Percentiles rank a stretch among this genome's conserved stretches.
Evolutionary conservation across 2,329 filamentous ascomycete species (phyloP).

Genomic region (Pyricularia grisea): DNA sequence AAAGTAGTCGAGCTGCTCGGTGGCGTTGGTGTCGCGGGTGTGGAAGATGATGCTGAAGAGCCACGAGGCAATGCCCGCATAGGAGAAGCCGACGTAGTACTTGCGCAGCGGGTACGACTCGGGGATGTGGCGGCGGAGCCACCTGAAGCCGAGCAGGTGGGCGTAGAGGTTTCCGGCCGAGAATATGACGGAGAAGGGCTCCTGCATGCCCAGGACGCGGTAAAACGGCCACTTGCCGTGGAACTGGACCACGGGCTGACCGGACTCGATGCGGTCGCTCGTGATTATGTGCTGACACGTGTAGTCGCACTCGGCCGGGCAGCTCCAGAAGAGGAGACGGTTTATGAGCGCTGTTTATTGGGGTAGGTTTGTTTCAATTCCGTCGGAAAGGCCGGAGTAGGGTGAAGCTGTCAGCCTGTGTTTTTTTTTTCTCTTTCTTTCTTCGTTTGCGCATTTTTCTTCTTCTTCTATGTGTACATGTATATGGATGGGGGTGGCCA

Average conservation of each 20-base stretch:
- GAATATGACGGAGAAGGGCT: conserved; percentile 89
- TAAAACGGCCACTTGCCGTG: conserved; percentile 98
- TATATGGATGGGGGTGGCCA: conserved; percentile 34
- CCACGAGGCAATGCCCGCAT: conserved; percentile 78
- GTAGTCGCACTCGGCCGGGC: conserved; percentile 92
- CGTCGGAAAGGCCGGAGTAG: conserved; percentile 6
- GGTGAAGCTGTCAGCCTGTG: conserved; percentile 7
- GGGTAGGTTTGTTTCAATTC: not conserved
- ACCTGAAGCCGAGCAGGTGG: conserved; percentile 67
- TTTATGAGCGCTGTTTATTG: conserved; percentile 60
- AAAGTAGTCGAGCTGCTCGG: conserved; percentile 95
- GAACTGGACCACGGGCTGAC: conserved; percentile 73
- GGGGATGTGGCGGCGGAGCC: conserved; percentile 63
- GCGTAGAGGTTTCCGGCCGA: conserved; percentile 85
- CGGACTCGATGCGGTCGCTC: conserved; percentile 53
- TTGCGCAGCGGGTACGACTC: conserved; percentile 63
- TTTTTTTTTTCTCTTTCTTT: not conserved
- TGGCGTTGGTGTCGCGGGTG: conserved; percentile 72
- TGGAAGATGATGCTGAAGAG: conserved; percentile 87
- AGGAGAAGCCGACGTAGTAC: conserved; percentile 74
- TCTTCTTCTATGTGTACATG: not conserved
- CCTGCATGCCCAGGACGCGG: conserved; percentile 85
- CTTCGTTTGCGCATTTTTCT: too few relatives aligned
- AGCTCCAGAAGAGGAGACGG: conserved; percentile 85
- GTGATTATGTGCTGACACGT: conserved; percentile 94